Percentiles rank a stretch among this genome's conserved stretches.
Evolutionary conservation across 176 grass and related monocot genomes (phyloP).

Genomic region (Triticum urartu): DNA sequence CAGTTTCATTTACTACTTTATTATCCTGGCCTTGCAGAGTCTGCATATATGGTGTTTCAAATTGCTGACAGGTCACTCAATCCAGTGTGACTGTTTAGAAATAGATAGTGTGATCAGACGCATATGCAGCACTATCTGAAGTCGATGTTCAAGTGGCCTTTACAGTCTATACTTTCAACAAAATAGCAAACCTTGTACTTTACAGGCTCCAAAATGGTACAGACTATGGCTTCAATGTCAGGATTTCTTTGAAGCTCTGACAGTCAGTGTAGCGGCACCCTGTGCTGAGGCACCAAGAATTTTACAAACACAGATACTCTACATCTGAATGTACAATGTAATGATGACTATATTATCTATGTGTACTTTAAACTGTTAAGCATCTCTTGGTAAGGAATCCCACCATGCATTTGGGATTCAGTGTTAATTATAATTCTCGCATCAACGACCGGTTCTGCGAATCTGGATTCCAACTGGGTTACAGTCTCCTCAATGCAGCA

Average conservation of each 20-base stretch:
- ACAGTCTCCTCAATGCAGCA: not conserved
- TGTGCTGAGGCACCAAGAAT: not conserved
- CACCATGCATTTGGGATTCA: not conserved
- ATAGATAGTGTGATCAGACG: too few relatives aligned
- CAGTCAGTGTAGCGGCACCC: not conserved
- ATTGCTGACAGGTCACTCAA: too few relatives aligned
- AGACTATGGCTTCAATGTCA: not conserved
- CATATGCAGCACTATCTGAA: too few relatives aligned
- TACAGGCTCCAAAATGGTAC: not conserved
- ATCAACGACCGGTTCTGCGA: not conserved
- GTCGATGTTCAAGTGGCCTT: too few relatives aligned
- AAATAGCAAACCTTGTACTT: not conserved
- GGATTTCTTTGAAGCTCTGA: not conserved
- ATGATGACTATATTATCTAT: not conserved
- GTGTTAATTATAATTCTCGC: slow-evolving; percentile 4
- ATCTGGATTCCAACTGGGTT: not conserved
- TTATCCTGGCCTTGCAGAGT: too few relatives aligned
- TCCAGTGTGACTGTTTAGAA: too few relatives aligned
- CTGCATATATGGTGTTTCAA: too few relatives aligned
- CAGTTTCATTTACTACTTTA: too few relatives aligned
- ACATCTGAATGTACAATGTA: slow-evolving; percentile 33
- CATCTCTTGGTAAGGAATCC: slow-evolving; percentile 3
- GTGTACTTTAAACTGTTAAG: not conserved
- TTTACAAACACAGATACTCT: not conserved
- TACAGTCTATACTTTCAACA: not conserved